phyloP scores from a whole-genome alignment of 345 rosid species.

The Aquilaria sinensis region DNA sequence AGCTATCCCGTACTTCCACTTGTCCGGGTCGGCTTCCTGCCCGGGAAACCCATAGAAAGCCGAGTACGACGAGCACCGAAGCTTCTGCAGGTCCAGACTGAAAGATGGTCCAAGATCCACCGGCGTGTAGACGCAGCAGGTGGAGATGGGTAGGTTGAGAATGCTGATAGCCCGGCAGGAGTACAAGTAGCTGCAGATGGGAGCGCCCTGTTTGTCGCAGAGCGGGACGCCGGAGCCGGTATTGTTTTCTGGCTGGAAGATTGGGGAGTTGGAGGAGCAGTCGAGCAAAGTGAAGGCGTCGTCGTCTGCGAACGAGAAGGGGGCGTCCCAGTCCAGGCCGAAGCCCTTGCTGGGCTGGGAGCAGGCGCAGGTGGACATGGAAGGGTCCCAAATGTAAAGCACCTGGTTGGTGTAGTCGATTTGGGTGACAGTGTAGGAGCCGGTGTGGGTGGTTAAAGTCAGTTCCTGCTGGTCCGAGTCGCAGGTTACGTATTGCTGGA shows the following conservation, averaged over 20 bases:
- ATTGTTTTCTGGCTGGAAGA: constrained; percentile 27
- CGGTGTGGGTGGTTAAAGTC: constrained; percentile 54
- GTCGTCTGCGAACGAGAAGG: constrained; percentile 72
- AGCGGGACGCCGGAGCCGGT: constrained; percentile 33
- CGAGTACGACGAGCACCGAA: constrained; percentile 63
- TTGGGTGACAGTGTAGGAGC: constrained; percentile 59
- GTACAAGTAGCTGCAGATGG: constrained; percentile 78
- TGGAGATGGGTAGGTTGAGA: constrained; percentile 63
- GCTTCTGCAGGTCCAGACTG: constrained; percentile 63
- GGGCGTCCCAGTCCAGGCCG: constrained; percentile 87
- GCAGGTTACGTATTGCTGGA: constrained; percentile 58
- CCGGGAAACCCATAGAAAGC: constrained; percentile 77
- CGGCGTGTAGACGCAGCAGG: constrained; percentile 88
- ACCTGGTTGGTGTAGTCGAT: constrained; percentile 61
- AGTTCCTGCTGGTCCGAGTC: constrained; percentile 46
- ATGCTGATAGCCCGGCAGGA: constrained; percentile 69
- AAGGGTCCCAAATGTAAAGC: constrained; percentile 59
- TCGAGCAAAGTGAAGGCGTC: constrained; percentile 75
- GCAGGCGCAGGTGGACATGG: constrained; percentile 89
- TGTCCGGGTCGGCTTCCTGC: constrained; percentile 70
- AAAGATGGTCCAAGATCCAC: constrained; percentile 86
- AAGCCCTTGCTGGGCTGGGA: constrained; percentile 75
- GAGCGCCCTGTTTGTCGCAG: constrained; percentile 67
- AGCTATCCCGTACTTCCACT: constrained; percentile 84
- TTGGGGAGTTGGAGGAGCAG: constrained; percentile 61